A percentile compares a stretch with the other conserved stretches of the same genome.
phyloP scores from a whole-genome alignment of 176 grass and related monocot genomes.

The Oryza coarctata region DNA sequence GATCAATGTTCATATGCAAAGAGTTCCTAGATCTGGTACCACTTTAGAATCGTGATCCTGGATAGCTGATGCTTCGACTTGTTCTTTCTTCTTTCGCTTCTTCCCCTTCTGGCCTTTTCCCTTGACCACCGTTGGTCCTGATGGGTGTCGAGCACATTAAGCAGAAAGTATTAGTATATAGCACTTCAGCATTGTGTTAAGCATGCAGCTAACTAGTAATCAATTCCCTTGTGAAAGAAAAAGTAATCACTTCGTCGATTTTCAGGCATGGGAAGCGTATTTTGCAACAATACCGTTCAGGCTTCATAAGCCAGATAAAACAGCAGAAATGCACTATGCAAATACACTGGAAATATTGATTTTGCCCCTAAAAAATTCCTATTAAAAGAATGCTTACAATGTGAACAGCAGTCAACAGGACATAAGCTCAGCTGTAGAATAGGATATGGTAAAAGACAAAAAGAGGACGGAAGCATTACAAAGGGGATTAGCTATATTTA shows the following conservation, averaged over 20 bases:
- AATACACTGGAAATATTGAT: not conserved
- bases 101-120: slow-evolving; percentile 50
- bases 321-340: not conserved
- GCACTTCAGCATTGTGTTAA: not conserved
- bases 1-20: slow-evolving; percentile 57
- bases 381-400: not conserved
- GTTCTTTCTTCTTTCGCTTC: slow-evolving; percentile 58
- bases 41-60: not conserved
- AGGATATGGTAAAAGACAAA: slow-evolving; percentile 5
- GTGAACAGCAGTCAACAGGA: not conserved
- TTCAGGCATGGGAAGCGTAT: not conserved
- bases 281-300: not conserved
- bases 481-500: too few species aligned
- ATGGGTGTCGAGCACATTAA: not conserved
- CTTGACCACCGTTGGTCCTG: slow-evolving; percentile 40
- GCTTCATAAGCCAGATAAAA: not conserved
- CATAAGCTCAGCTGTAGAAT: not conserved
- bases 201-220: not conserved
- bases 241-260: not conserved
- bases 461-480: not conserved
- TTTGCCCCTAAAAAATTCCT: not conserved
- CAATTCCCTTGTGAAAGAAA: not conserved
- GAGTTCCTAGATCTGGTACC: slow-evolving; percentile 57
- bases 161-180: not conserved
- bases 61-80: not conserved